Base-by-base conservation (phyloP, 1,284 basidiomycete genomes). In the Cutaneotrichosporon sp. region DNA sequence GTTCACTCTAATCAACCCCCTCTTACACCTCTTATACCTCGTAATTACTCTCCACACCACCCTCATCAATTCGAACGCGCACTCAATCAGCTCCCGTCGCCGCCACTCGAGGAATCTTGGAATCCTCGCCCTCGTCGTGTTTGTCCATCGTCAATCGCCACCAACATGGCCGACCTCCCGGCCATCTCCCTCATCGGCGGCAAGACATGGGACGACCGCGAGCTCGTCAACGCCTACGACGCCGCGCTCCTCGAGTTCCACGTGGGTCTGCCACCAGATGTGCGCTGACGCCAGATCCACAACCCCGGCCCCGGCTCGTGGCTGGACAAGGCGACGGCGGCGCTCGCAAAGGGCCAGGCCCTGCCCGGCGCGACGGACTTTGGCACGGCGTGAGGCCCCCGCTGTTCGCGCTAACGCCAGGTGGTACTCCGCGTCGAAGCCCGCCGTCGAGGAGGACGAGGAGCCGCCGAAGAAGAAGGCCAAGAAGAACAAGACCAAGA, bases 321-420 rank as follows among this genome's bases (percentile, higher is more conserved):
- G 79, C 69, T 80, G 14, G 79, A 80, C 61, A 79, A 80, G 60
- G 73, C 73, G 6, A 79, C 76, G 0, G 79, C 79, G 3, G 77
- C 77, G 2, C 56, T 74, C 52, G 73, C 72, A 0, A 59, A 68
- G 38, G 79, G 77, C 0, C 62, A 72, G 43, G 72, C 75, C 1
- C 55, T 80, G 7, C 69, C 72, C 0, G 76, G 75, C 2, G 74
- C 72, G 0, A 63, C 67, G 4, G 62, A 66, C n/a, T 67, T 68
- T 24, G 70, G 65, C 10, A 72, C 73, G n/a, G 67, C 69, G 76
- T 78, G 46, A 27, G 33, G 20, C 16, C 9, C 11, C 13, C 16
- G 22, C 1, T 46, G 4, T 31, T 2, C 4, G 10, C 10, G 34
- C 63, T 62, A 50, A 65, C 50, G 0, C 36, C 58, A 67, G 65